phyloP scores from a whole-genome alignment of 2,329 filamentous ascomycete species.

The Stagonosporopsis rhizophila region DNA sequence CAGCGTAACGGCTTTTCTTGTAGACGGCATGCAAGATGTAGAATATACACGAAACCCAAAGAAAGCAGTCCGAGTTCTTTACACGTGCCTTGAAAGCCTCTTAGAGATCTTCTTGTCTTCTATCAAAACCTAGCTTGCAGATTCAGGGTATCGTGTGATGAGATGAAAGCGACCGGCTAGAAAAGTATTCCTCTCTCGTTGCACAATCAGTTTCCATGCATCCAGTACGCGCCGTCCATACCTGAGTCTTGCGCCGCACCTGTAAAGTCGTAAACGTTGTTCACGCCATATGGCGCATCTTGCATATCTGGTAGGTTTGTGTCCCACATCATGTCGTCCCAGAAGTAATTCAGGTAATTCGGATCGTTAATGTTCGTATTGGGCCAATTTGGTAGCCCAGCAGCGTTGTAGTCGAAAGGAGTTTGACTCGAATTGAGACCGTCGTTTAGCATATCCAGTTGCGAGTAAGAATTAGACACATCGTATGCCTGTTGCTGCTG shows the following conservation, averaged over 20 bases:
- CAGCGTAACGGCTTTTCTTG: background rate
- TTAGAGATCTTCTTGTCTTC: background rate
- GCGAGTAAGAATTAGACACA: constrained; percentile 25
- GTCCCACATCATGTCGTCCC: constrained; percentile 55
- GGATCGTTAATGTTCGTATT: constrained; percentile 37
- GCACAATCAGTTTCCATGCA: constrained; percentile 42
- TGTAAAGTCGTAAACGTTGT: constrained; percentile 46
- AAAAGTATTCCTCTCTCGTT: background rate
- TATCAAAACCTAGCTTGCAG: background rate
- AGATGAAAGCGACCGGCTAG: constrained; percentile 8
- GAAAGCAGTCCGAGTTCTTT: background rate
- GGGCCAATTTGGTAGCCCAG: constrained; percentile 32
- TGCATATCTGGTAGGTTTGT: constrained; percentile 48
- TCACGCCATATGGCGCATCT: constrained; percentile 44
- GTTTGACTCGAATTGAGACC: constrained; percentile 18
- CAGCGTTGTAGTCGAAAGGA: constrained; percentile 39
- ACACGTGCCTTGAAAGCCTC: background rate
- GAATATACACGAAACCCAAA: background rate
- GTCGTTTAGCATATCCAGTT: background rate
- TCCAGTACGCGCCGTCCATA: constrained; percentile 43
- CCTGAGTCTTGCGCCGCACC: constrained; percentile 44
- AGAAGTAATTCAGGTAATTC: constrained; percentile 45
- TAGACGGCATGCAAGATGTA: background rate
- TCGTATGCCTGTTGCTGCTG: constrained; percentile 18
- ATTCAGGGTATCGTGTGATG: constrained; percentile 10